phyloP scores from a whole-genome alignment of 1,284 basidiomycete species.

The Microbotryum silenes-acaulis region DNA sequence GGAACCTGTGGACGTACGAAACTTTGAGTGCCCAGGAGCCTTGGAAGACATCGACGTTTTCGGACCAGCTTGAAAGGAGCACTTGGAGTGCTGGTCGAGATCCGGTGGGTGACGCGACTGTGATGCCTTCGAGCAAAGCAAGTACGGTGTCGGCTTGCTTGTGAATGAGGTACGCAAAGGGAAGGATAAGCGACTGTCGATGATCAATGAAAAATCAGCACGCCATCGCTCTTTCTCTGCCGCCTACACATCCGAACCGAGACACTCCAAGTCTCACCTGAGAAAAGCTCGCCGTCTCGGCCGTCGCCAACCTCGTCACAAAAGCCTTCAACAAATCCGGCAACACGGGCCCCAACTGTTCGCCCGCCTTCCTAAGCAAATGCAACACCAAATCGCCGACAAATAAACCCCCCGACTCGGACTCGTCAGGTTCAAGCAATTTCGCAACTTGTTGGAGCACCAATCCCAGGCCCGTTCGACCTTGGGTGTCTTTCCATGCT shows the following conservation, averaged over 20 bases:
- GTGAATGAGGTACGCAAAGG: conserved; percentile 85
- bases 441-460: conserved; percentile 66
- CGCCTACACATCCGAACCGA: background rate
- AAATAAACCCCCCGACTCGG: conserved; percentile 76
- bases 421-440: conserved; percentile 55
- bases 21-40: conserved; percentile 86
- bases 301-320: conserved; percentile 66
- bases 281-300: conserved; percentile 78
- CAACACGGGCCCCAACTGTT: conserved; percentile 68
- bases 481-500: conserved; percentile 53
- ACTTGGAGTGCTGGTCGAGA: conserved; percentile 61
- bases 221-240: background rate
- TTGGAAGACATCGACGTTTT: conserved; percentile 86
- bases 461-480: conserved; percentile 64
- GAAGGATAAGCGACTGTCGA: conserved; percentile 69
- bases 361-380: conserved; percentile 68
- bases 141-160: conserved; percentile 71
- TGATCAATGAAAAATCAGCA: background rate
- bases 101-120: conserved; percentile 46
- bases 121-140: conserved; percentile 59
- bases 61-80: conserved; percentile 81
- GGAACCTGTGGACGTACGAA: conserved; percentile 42
- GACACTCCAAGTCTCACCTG: conserved; percentile 51
- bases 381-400: conserved; percentile 93
- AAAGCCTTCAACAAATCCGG: conserved; percentile 79